phyloP scores from a whole-genome alignment of 768 basidiomycete genomes.

The Galerina marginata region DNA sequence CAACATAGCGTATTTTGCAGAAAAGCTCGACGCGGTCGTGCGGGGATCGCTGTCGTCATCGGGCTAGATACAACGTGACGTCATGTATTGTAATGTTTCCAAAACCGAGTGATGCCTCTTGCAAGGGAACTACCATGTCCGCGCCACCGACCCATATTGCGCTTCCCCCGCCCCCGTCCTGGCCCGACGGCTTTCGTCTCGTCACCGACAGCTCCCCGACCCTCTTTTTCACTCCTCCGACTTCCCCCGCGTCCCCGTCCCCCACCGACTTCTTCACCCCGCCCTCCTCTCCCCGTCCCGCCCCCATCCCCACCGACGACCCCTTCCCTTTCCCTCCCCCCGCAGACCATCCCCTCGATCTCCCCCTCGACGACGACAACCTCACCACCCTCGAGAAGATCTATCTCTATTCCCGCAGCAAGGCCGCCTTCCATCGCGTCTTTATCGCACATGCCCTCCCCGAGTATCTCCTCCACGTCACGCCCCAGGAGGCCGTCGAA shows the following conservation, averaged over 20 bases:
- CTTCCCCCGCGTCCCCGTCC: slow-evolving; percentile 45
- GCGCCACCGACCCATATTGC: slow-evolving; percentile 36
- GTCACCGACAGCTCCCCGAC: slow-evolving; percentile 41
- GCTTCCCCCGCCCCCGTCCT: slow-evolving; percentile 42
- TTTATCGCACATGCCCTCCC: slow-evolving; percentile 88
- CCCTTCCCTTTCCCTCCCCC: slow-evolving; percentile 21
- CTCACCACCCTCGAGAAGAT: slow-evolving; percentile 89
- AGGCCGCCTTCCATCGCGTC: slow-evolving; percentile 62
- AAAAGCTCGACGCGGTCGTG: slow-evolving; percentile 70
- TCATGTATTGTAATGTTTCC: slow-evolving; percentile 37
- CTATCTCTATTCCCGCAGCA: slow-evolving; percentile 86
- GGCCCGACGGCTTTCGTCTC: slow-evolving; percentile 41
- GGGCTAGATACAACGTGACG: slow-evolving; percentile 33
- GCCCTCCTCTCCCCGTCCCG: slow-evolving; percentile 30
- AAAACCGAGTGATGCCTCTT: slow-evolving; percentile 21
- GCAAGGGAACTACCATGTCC: slow-evolving; percentile 17
- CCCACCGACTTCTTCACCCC: slow-evolving; percentile 29
- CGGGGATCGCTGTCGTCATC: slow-evolving; percentile 39
- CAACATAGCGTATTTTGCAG: slow-evolving; percentile 81
- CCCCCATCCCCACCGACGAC: slow-evolving; percentile 28
- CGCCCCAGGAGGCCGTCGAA: slow-evolving; percentile 87
- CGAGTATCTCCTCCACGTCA: slow-evolving; percentile 74
- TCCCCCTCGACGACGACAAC: slow-evolving; percentile 74
- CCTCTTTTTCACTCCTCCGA: slow-evolving; percentile 34
- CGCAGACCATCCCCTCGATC: slow-evolving; percentile 43